These are phyloP conservation scores for Luvunga scandens DNA, from an alignment of 345 rosid genomes.

Conservation along the genomic window DNA sequence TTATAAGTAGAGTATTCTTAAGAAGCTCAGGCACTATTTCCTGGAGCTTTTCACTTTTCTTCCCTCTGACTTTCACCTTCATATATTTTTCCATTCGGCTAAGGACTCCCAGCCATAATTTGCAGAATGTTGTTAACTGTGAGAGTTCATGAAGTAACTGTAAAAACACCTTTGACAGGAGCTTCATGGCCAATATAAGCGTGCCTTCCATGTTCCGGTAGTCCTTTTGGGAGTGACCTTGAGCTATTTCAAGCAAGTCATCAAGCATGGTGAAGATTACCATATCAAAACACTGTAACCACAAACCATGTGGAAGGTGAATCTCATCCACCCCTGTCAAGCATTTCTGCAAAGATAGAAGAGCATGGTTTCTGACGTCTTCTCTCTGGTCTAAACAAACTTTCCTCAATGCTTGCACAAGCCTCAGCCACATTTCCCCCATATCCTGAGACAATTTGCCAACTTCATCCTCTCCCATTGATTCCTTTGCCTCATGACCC, in stretches of 20 bases:
- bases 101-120: constrained; percentile 90
- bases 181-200: constrained; percentile 70
- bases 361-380: constrained; percentile 91
- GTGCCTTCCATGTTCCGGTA: constrained; percentile 95
- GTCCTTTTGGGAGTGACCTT: constrained; percentile 89
- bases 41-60: constrained; percentile 91
- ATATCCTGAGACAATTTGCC: constrained; percentile 69
- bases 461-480: constrained; percentile 76
- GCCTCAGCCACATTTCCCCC: constrained; percentile 97
- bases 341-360: constrained; percentile 81
- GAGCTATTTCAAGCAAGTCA: constrained; percentile 91
- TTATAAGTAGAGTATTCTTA: constrained; percentile 71
- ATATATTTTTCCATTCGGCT: constrained; percentile 90
- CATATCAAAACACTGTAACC: constrained; percentile 85
- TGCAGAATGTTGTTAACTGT: constrained; percentile 81
- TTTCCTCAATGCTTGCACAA: constrained; percentile 92
- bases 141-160: constrained; percentile 70
- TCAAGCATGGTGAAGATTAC: constrained; percentile 92
- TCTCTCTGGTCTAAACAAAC: constrained; percentile 99
- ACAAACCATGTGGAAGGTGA: constrained; percentile 60
- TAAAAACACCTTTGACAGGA: constrained; percentile 73
- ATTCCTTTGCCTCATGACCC: constrained; percentile 67
- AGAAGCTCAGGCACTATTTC: constrained; percentile 84
- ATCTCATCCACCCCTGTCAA: constrained; percentile 76
- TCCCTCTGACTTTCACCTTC: constrained; percentile 84